Conservation (phyloP, 139 green algal genomes). For the Edaphochlamys debaryana region DNA sequence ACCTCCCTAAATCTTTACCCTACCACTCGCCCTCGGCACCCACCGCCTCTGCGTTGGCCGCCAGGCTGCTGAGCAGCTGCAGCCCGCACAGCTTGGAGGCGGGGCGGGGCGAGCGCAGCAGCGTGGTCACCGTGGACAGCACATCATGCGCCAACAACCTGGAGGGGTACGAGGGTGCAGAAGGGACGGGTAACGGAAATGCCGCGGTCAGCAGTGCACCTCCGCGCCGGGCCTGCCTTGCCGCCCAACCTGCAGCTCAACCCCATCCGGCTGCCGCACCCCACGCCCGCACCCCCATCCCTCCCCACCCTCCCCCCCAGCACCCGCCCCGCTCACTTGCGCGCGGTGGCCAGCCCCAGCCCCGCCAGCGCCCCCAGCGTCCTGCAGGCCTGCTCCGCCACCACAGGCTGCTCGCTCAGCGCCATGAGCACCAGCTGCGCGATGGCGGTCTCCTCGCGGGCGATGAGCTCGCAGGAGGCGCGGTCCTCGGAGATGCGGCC, state of each 20-base stretch:
- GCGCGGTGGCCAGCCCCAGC: constrained; percentile 27
- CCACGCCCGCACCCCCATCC: too few relatives aligned
- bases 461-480: constrained; percentile 83
- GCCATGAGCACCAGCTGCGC: constrained; percentile 93
- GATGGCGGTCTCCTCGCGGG: constrained; percentile 82
- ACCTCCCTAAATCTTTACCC: too few relatives aligned
- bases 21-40: too few relatives aligned
- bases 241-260: too few relatives aligned
- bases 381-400: constrained; percentile 67
- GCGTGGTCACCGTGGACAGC: constrained; percentile 45
- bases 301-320: too few relatives aligned
- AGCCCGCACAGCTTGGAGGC: constrained; percentile 60
- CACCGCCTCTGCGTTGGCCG: constrained; percentile 46
- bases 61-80: constrained; percentile 49
- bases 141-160: constrained; percentile 60
- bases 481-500: constrained; percentile 83
- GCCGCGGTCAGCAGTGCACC: too few relatives aligned
- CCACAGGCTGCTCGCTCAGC: constrained; percentile 77
- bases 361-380: constrained; percentile 32
- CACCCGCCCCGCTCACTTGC: neutral
- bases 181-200: too few relatives aligned
- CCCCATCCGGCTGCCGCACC: too few relatives aligned
- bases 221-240: too few relatives aligned
- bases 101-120: constrained; percentile 51
- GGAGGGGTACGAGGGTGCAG: neutral